phyloP scores from a whole-genome alignment of 2,329 filamentous ascomycete species.

The Phialophora chinensis region DNA sequence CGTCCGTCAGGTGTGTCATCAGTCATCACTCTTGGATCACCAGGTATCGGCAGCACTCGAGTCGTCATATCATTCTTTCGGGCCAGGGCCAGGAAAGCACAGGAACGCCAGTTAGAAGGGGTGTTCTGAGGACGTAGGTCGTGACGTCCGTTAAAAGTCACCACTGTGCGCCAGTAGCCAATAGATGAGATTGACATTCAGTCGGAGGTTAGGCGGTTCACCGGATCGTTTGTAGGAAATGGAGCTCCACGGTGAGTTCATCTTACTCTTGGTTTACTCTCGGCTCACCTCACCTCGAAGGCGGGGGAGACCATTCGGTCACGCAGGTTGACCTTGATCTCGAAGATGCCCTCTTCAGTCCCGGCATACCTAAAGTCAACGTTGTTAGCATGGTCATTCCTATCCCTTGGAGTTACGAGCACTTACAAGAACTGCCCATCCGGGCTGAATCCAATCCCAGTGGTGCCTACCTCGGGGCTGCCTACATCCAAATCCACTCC shows the following conservation, averaged over 20 bases:
- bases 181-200: neutral
- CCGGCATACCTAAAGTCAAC: constrained; percentile 51
- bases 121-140: neutral
- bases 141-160: neutral
- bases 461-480: constrained; percentile 48
- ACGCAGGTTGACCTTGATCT: constrained; percentile 54
- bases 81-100: neutral
- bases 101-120: neutral
- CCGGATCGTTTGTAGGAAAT: neutral
- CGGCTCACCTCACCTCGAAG: constrained; percentile 46
- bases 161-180: neutral
- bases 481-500: constrained; percentile 47
- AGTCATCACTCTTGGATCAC: neutral
- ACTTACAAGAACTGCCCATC: constrained; percentile 56
- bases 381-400: constrained; percentile 5
- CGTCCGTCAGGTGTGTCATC: neutral
- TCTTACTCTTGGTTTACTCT: neutral
- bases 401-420: neutral
- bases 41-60: neutral
- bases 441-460: constrained; percentile 55
- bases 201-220: neutral
- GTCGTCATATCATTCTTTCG: neutral
- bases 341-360: constrained; percentile 56
- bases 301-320: constrained; percentile 57
- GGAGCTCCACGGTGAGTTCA: neutral